Base-by-base conservation (phyloP, 1,284 basidiomycete genomes). In the Ustilago esculenta region DNA sequence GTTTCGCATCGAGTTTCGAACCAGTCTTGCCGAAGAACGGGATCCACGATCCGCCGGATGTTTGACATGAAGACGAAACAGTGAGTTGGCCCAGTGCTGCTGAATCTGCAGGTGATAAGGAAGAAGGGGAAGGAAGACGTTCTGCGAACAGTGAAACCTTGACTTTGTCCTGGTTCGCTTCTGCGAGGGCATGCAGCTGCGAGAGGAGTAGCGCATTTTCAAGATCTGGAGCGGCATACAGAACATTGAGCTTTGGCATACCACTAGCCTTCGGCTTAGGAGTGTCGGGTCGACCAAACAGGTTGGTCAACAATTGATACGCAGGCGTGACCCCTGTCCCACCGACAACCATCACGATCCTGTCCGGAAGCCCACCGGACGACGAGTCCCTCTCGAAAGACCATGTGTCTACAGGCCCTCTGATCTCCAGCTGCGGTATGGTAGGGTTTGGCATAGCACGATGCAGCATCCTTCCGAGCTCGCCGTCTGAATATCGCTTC, bases 241-340 rank as follows among this genome's bases (percentile, higher is more conserved):
- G 43, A 5, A 75, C 48, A 9, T 56, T 59, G n/a, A 75, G 27
- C 24, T 51, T 59, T 8, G 71, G 56, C 37, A 29, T 5, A 6
- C 29, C 15, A 1, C 25, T 10, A 11, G 15, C 17, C 12, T 12
- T 4, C 6, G 29, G n/a, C n/a, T 15, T 4, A 0, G 49, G 9
- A 1, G 18, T 12, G 3, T 20, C 17, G 2, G 59, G 55, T 10
- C 55, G 36, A 24, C 58, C 65, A 21, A 70, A 58, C 0, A 70
- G 36, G 21, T 61, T 66, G 1, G 60, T 72, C 25, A 74, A 24
- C 18, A 76, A 45, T 52, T 76, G 74, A 29, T 70, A 70, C 15
- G 71, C 71, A 0, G 74, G 72, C 12, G 72, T 76, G 11, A 76
- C 43, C 1, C 74, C 74, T 1, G 74, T 76, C 2, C 73, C 73